Conservation (phyloP, 305 asterid genomes). For the Fraxinus latifolia region DNA sequence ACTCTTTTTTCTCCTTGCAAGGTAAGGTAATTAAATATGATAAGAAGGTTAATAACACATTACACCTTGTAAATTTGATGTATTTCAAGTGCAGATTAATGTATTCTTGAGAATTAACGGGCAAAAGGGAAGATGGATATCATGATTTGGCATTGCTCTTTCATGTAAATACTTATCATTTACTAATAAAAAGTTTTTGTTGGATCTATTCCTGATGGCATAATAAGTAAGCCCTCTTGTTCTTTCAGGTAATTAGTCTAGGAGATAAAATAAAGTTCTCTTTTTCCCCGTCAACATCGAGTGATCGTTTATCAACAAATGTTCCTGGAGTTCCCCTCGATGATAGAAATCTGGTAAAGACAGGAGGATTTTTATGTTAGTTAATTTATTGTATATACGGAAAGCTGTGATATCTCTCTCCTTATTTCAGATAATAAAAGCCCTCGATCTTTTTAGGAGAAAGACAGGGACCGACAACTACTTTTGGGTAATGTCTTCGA, state of each 20-base stretch:
- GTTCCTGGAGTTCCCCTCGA: slow-evolving; percentile 89
- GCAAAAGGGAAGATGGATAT: slow-evolving; percentile 76
- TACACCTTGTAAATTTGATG: neutral
- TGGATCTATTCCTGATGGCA: neutral
- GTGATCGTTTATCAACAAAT: slow-evolving; percentile 73
- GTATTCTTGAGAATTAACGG: slow-evolving; percentile 75
- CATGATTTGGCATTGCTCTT: slow-evolving; percentile 97
- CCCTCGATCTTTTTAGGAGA: slow-evolving; percentile 84
- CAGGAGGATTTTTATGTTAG: neutral
- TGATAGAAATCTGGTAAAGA: slow-evolving; percentile 71
- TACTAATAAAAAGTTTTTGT: neutral
- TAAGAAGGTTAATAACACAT: slow-evolving; percentile 5
- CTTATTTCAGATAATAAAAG: slow-evolving; percentile 73
- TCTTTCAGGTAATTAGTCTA: slow-evolving; percentile 76
- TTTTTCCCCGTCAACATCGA: slow-evolving; percentile 69
- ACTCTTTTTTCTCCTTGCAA: slow-evolving; percentile 94
- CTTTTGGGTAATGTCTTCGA: slow-evolving; percentile 62
- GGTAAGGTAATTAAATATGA: slow-evolving; percentile 46
- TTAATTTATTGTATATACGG: neutral
- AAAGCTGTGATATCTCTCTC: slow-evolving; percentile 5
- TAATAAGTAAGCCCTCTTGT: slow-evolving; percentile 16
- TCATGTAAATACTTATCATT: slow-evolving; percentile 38
- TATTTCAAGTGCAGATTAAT: slow-evolving; percentile 54
- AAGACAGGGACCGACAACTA: slow-evolving; percentile 72
- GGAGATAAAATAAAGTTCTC: slow-evolving; percentile 89